Evolutionary conservation across 2,329 filamentous ascomycete genomes (phyloP).

Genomic region (Penicillium sp.): DNA sequence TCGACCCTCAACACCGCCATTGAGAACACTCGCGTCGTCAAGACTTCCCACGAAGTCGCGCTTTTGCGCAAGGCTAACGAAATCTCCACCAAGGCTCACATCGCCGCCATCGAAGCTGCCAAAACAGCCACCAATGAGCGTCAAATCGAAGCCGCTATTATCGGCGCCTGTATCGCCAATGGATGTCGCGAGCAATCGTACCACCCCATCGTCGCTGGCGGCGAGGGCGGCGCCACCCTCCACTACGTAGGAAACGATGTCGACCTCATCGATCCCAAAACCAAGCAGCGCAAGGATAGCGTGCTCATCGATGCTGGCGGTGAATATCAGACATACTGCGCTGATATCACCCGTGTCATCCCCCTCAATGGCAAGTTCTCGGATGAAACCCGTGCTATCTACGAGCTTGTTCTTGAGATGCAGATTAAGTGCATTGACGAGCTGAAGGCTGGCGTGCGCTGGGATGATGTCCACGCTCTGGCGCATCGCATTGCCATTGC

Average conservation of each 20-base stretch:
- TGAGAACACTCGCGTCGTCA: constrained; percentile 77
- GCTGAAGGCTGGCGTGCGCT: constrained; percentile 69
- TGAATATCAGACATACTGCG: constrained; percentile 83
- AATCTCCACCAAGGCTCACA: constrained; percentile 77
- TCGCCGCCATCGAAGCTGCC: constrained; percentile 67
- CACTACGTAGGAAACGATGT: constrained; percentile 85
- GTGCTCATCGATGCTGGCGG: constrained; percentile 85
- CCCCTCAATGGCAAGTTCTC: constrained; percentile 73
- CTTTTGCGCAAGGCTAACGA: constrained; percentile 79
- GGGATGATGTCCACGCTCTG: constrained; percentile 70
- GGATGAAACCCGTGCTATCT: constrained; percentile 69
- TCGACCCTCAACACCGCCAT: constrained; percentile 68
- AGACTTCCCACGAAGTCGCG: constrained; percentile 81
- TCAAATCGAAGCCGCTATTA: constrained; percentile 78
- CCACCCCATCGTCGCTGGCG: constrained; percentile 82
- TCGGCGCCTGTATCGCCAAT: constrained; percentile 68
- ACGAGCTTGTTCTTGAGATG: constrained; percentile 78
- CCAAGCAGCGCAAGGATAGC: constrained; percentile 59
- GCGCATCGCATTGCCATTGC: constrained; percentile 72
- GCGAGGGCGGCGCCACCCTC: constrained; percentile 77
- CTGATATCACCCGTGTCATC: constrained; percentile 86
- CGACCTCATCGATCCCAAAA: constrained; percentile 57
- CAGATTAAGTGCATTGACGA: constrained; percentile 71
- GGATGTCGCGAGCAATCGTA: constrained; percentile 82
- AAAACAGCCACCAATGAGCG: constrained; percentile 71